Evolutionary conservation across 345 rosid species (phyloP).

Genomic region (Acer saccharum): DNA sequence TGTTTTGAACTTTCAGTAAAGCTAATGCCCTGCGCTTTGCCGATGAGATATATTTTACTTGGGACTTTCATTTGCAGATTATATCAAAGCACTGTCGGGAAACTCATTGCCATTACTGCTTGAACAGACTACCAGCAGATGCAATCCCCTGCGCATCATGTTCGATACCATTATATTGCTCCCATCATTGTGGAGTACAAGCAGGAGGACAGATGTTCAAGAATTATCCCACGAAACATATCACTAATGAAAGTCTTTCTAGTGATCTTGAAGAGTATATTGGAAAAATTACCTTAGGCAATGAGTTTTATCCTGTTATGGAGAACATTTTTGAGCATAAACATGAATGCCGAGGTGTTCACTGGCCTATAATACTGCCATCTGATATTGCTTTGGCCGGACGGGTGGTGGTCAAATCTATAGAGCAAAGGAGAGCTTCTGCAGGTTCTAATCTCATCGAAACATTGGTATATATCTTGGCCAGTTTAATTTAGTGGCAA

Average conservation of each 20-base stretch:
- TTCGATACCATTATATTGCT: conserved; percentile 76
- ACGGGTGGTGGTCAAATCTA: conserved; percentile 56
- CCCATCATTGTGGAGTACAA: conserved; percentile 56
- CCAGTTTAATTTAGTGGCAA: conserved; percentile 4
- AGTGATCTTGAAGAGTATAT: conserved; percentile 42
- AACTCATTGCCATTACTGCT: conserved; percentile 84
- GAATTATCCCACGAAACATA: conserved; percentile 25
- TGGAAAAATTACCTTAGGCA: conserved; percentile 33
- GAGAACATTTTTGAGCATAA: conserved; percentile 65
- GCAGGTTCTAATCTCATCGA: conserved; percentile 31
- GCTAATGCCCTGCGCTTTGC: background rate
- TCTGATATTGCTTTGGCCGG: conserved; percentile 79
- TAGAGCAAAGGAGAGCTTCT: conserved; percentile 39
- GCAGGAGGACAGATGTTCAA: conserved; percentile 51
- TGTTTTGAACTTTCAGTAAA: background rate
- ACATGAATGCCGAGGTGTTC: conserved; percentile 76
- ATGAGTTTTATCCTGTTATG: conserved; percentile 21
- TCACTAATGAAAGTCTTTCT: conserved; percentile 27
- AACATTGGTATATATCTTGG: conserved; percentile 45
- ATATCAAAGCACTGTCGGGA: conserved; percentile 67
- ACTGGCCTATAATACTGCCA: conserved; percentile 82
- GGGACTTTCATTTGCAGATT: conserved; percentile 38
- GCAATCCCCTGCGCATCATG: conserved; percentile 73
- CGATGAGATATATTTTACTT: conserved; percentile 6
- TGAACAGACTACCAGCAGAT: conserved; percentile 74